Evolutionary conservation across 805 yeast species (phyloP), one percentile per base, ranked within the genome.

Genomic region (Lipomyces kockii): DNA sequence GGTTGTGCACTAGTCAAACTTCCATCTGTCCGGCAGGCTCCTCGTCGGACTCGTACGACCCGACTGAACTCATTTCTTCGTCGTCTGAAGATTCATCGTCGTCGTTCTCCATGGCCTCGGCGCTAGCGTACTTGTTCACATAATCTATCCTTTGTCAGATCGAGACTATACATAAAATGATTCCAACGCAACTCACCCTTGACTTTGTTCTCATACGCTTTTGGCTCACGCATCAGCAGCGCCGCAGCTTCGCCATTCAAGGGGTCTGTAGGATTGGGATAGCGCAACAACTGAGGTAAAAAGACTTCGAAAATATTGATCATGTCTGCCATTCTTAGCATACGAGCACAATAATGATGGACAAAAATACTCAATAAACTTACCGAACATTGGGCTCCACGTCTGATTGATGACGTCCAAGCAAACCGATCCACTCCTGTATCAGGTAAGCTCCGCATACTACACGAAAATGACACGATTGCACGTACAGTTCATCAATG

Each of bases 321-420:
- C 71, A 95, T 84, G 64, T 95, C 77, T 73, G 53, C 32, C 35
- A 20, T 37, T 12, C 39, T 60, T 25, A 63, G 54, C 25, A 29
- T 1, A 22, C 22, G 9, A 20, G 14, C 51, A 25, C 14, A 20
- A 6, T 3, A 22, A 0, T 11, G 9, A 12, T 20, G 17, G 22
- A 29, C 32, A 17, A 12, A 14, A 43, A 22, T 11, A 32, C 12
- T 9, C 22, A 3, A n/a, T 7, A 22, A 25, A 57, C 72, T n/a
- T 69, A 73, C 74, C 98, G 81, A 92, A 94, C 92, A 94, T 90
- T 1, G 99, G 98, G 54, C 97, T 90, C 99, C 99, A 94, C 0
- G 98, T 92, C 76, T 94, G 97, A 77, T 94, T 94, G 71, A 94
- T 93, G 20, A 95, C 98, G 77, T 94, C 98, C 60, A 94, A 85